phyloP scores from a whole-genome alignment of 2,329 filamentous ascomycete species.

The Cytospora piceicola region DNA sequence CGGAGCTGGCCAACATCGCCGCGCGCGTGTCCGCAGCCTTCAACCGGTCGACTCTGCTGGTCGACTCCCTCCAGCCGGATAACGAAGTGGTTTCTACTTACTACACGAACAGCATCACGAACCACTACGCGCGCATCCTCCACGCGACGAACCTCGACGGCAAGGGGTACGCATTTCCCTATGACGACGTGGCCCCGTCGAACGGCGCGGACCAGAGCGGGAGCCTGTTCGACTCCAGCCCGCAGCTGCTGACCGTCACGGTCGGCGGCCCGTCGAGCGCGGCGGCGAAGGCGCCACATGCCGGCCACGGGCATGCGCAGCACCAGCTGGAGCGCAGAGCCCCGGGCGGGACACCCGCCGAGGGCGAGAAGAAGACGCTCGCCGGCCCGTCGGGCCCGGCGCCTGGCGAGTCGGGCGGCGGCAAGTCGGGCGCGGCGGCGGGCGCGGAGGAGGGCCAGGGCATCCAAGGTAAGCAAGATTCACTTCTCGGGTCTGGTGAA shows the following conservation, averaged over 20 bases:
- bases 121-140: conserved; percentile 69
- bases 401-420: too few species aligned
- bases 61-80: conserved; percentile 55
- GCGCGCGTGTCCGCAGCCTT: conserved; percentile 77
- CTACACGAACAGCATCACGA: conserved; percentile 60
- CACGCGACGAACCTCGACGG: conserved; percentile 63
- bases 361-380: too few species aligned
- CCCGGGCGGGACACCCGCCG: too few species aligned
- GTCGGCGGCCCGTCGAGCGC: conserved; percentile 50
- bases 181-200: conserved; percentile 68
- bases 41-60: conserved; percentile 71
- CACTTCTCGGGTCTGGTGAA: too few species aligned
- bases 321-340: too few species aligned
- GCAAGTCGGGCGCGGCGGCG: too few species aligned
- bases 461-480: too few species aligned
- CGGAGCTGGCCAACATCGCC: conserved; percentile 63
- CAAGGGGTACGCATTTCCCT: conserved; percentile 71
- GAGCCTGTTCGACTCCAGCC: conserved; percentile 60
- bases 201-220: conserved; percentile 64
- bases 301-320: background rate
- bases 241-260: conserved; percentile 58
- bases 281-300: conserved; percentile 15
- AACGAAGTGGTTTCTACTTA: conserved; percentile 53
- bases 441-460: too few species aligned
- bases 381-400: too few species aligned